A percentile compares a stretch with the other conserved stretches of the same genome.
phyloP scores from a whole-genome alignment of 441 rosid genomes.

The Erysimum cheiri region DNA sequence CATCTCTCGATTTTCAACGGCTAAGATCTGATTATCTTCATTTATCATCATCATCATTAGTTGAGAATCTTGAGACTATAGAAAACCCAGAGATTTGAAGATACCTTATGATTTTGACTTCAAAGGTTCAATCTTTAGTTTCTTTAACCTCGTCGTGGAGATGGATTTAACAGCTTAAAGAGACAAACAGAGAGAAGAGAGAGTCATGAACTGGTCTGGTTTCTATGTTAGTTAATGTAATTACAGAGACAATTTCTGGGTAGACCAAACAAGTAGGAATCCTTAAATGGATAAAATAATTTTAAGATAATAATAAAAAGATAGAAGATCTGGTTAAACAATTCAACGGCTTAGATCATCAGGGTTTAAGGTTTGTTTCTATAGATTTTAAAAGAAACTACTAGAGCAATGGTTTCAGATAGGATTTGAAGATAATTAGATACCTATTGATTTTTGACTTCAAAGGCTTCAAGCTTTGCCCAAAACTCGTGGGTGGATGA shows the following conservation, averaged over 20 bases:
- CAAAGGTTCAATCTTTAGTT: constrained; percentile 15
- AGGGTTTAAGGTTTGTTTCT: constrained; percentile 22
- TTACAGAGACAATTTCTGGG: constrained; percentile 32
- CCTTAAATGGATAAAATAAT: constrained; percentile 36
- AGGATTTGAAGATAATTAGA: constrained; percentile 21
- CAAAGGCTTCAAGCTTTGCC: constrained; percentile 32
- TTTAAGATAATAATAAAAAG: constrained; percentile 1
- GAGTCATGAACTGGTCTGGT: constrained; percentile 35
- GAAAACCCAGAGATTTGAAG: constrained; percentile 15
- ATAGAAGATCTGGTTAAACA: constrained; percentile 5
- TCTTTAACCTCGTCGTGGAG: constrained; percentile 22
- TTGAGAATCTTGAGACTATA: not conserved
- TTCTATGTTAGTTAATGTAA: constrained; percentile 22
- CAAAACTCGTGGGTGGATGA: constrained; percentile 13
- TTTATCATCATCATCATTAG: constrained; percentile 4
- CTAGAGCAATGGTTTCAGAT: constrained; percentile 23
- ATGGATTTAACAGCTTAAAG: constrained; percentile 11
- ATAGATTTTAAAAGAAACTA: too few species aligned
- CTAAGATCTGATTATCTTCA: constrained; percentile 26
- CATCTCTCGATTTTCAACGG: constrained; percentile 37
- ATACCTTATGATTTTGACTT: constrained; percentile 23
- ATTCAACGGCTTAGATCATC: constrained; percentile 31
- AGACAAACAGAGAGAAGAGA: constrained; percentile 20
- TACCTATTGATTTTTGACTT: constrained; percentile 25
- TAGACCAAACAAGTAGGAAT: constrained; percentile 34